phyloP scores from a whole-genome alignment of 2,329 filamentous ascomycete species.

The Curvularia eragrostidis region DNA sequence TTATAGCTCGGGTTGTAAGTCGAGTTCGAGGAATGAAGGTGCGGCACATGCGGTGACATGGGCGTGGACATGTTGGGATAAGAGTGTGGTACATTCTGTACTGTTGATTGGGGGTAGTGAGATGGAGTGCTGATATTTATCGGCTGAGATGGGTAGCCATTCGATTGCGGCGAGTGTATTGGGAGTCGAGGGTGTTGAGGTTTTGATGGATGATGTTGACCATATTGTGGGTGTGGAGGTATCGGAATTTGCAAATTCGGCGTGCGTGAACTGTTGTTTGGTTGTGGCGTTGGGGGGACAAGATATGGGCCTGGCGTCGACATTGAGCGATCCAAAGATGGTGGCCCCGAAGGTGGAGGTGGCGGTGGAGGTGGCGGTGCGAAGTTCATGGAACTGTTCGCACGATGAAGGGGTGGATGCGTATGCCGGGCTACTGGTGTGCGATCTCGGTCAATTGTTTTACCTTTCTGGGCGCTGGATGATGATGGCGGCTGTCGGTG shows the following conservation, averaged over 20 bases:
- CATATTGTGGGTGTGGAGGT: slow-evolving; percentile 5
- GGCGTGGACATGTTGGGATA: not conserved
- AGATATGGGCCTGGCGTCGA: slow-evolving; percentile 34
- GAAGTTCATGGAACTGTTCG: slow-evolving; percentile 26
- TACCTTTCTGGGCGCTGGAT: slow-evolving; percentile 13
- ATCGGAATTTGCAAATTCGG: slow-evolving; percentile 27
- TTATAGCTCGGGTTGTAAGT: not conserved
- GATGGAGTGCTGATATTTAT: not conserved
- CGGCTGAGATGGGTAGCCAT: slow-evolving; percentile 8
- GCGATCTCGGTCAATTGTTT: slow-evolving; percentile 31
- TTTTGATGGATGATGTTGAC: slow-evolving; percentile 5
- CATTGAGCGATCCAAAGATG: slow-evolving; percentile 35
- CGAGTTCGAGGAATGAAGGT: slow-evolving; percentile 4
- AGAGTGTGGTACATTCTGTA: not conserved
- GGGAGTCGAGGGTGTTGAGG: slow-evolving; percentile 18
- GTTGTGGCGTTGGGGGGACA: slow-evolving; percentile 17
- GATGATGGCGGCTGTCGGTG: slow-evolving; percentile 22
- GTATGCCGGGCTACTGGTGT: slow-evolving; percentile 30
- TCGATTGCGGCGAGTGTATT: not conserved
- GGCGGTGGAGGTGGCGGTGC: slow-evolving; percentile 19
- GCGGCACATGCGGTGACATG: slow-evolving; percentile 11
- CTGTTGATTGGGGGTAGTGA: slow-evolving; percentile 4
- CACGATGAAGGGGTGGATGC: slow-evolving; percentile 30
- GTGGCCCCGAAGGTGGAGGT: slow-evolving; percentile 24
- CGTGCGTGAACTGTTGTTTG: slow-evolving; percentile 19